Percentiles rank a stretch among this genome's conserved stretches.
Evolutionary conservation across 2,329 filamentous ascomycete species (phyloP).

Genomic region (Ceratocystis destructans): DNA sequence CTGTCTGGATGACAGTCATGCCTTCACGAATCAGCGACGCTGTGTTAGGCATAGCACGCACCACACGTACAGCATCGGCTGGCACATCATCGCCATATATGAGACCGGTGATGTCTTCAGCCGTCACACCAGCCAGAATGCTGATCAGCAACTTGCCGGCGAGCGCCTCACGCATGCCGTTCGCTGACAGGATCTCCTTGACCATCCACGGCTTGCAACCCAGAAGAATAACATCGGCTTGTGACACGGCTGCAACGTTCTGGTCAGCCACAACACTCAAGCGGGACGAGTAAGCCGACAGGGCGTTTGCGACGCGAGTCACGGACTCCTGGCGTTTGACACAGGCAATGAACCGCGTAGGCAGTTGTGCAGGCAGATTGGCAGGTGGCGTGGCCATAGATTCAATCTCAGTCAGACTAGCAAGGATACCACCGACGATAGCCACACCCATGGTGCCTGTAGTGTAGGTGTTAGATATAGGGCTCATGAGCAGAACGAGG

Average conservation of each 20-base stretch:
- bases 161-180: slow-evolving; percentile 59
- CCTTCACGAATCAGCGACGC: slow-evolving; percentile 64
- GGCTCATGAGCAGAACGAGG: background rate
- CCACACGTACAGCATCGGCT: slow-evolving; percentile 42
- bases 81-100: slow-evolving; percentile 43
- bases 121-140: slow-evolving; percentile 65
- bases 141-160: slow-evolving; percentile 68
- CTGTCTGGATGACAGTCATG: slow-evolving; percentile 66
- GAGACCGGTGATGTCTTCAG: slow-evolving; percentile 50
- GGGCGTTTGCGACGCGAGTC: slow-evolving; percentile 50
- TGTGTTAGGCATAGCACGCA: slow-evolving; percentile 76
- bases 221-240: slow-evolving; percentile 61
- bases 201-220: slow-evolving; percentile 71
- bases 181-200: slow-evolving; percentile 49
- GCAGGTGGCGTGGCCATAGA: slow-evolving; percentile 33
- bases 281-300: slow-evolving; percentile 47
- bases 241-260: slow-evolving; percentile 52
- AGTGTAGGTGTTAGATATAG: slow-evolving; percentile 14
- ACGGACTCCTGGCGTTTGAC: slow-evolving; percentile 58
- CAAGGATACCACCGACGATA: slow-evolving; percentile 67
- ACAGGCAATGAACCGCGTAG: slow-evolving; percentile 67
- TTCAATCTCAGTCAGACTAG: slow-evolving; percentile 46
- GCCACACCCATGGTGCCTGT: slow-evolving; percentile 73
- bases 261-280: slow-evolving; percentile 57
- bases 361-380: slow-evolving; percentile 40